Base-by-base conservation (phyloP, 371 early-diverging fungal species). In the Mucor lusitanicus region DNA sequence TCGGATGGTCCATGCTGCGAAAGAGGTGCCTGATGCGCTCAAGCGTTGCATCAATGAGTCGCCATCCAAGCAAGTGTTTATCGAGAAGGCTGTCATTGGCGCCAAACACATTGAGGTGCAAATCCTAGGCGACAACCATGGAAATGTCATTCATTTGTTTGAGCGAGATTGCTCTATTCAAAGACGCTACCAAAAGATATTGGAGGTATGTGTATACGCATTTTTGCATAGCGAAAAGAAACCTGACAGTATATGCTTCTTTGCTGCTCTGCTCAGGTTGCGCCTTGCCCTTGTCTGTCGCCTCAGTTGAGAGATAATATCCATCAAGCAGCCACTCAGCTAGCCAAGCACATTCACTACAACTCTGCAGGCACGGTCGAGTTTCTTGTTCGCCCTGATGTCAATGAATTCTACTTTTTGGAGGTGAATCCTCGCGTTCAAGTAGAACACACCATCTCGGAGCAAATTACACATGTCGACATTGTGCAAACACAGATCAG, bases 91-190 rank as follows among this genome's bases (percentile, higher is more conserved):
- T 60, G 87, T 98, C 56, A 87, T 86, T 40, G 85, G 89, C 39
- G 93, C 93, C n/a, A 92, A 93, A 67, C 96, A 96, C 70, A 91
- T 96, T 64, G 95, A 96, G 74, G 86, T 95, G 55, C 95, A 95
- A 70, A 77, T 93, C 37, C 74, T 94, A 48, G 92, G 89, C 6
- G 95, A 95, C 71, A 80, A 83, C 40, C 78, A 87, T 56, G 92
- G 92, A 57, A 87, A 91, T 59, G 76, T 86, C 19, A 78, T 91
- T 61, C 93, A 95, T 78, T 83, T 95, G 25, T 91, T 92, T 25
- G 97, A 91, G 69, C 84, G 95, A 66, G 95, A 95, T 74, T 94
- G 95, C 77, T 92, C 93, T 56, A 85, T 91, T 60, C 95, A 95
- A 74, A 82, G 95, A 37, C 85, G 95, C 64, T 88, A 93, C 77